Percentiles rank a stretch among this genome's conserved stretches.
Evolutionary conservation across 2,329 filamentous ascomycete species (phyloP).

Genomic region (Fusarium coffeatum): DNA sequence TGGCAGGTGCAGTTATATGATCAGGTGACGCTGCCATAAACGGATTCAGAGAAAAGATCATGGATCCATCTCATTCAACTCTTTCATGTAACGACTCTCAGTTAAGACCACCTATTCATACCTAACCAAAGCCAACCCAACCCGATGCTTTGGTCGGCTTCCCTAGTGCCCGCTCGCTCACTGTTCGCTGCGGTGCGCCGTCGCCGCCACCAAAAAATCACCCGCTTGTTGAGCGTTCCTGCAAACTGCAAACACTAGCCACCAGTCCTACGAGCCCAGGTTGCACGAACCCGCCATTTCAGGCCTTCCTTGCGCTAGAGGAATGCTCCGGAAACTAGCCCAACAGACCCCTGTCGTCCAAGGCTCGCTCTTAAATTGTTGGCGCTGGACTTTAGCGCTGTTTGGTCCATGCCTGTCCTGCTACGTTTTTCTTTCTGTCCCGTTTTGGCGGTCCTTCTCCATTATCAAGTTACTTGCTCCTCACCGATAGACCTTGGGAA

Average conservation of each 20-base stretch:
- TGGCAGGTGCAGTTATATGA: neutral
- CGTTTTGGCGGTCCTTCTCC: constrained; percentile 32
- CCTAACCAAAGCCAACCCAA: constrained; percentile 10
- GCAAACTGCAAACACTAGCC: neutral
- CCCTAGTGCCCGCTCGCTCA: constrained; percentile 43
- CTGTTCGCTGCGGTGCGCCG: constrained; percentile 27
- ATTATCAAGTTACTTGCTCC: constrained; percentile 33
- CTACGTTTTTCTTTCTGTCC: constrained; percentile 39
- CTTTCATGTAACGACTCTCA: neutral
- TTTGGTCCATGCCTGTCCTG: constrained; percentile 36
- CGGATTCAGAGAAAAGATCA: neutral
- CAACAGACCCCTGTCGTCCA: constrained; percentile 3
- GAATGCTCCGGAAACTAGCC: constrained; percentile 34
- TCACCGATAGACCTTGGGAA: constrained; percentile 29
- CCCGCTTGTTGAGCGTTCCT: constrained; percentile 14
- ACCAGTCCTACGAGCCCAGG: neutral
- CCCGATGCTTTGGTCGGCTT: constrained; percentile 42
- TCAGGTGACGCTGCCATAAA: constrained; percentile 1
- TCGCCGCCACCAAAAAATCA: constrained; percentile 10
- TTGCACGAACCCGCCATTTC: constrained; percentile 3
- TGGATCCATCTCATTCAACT: neutral
- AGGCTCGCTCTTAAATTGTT: constrained; percentile 30
- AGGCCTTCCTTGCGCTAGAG: constrained; percentile 30
- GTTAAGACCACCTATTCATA: neutral
- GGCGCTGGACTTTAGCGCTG: constrained; percentile 18